A percentile compares a stretch with the other conserved stretches of the same genome.
These are phyloP conservation scores for Gentiana dahurica DNA, from an alignment of 257 asterid species.

Conservation along the genomic window DNA sequence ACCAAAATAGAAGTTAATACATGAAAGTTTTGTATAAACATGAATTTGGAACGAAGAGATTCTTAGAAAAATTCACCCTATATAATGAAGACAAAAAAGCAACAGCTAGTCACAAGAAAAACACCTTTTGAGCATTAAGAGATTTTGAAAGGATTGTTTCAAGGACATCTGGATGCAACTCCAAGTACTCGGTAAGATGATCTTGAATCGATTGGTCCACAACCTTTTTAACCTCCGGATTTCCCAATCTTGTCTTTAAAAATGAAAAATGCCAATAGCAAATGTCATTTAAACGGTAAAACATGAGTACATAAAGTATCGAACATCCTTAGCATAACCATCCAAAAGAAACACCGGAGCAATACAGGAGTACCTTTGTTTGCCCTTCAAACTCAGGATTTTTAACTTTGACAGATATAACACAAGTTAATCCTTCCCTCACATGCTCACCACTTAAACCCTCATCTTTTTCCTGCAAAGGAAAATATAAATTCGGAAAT, in stretches of 20 bases:
- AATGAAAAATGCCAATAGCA: conserved; percentile 3
- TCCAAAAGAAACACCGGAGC: neutral
- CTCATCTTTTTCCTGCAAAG: conserved; percentile 77
- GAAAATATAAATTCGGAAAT: neutral
- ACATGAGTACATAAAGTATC: too few species aligned
- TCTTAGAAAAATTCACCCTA: conserved; percentile 9
- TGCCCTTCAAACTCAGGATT: conserved; percentile 99
- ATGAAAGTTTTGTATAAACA: too few species aligned
- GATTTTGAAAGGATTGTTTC: conserved; percentile 84
- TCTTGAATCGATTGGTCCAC: conserved; percentile 82
- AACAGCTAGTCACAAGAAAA: neutral
- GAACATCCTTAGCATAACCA: too few species aligned
- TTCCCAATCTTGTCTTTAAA: conserved; percentile 87
- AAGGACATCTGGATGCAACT: conserved; percentile 91
- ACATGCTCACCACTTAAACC: conserved; percentile 93
- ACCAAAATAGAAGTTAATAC: neutral
- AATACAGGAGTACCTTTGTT: conserved; percentile 53
- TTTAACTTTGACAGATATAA: conserved; percentile 82
- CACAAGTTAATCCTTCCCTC: conserved; percentile 95
- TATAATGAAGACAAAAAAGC: neutral
- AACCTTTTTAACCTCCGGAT: conserved; percentile 85
- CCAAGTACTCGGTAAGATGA: conserved; percentile 86
- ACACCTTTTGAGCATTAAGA: conserved; percentile 87
- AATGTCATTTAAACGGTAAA: neutral
- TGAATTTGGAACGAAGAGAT: neutral